phyloP scores from a whole-genome alignment of 2,329 filamentous ascomycete species.

The Aspergillus sojae region DNA sequence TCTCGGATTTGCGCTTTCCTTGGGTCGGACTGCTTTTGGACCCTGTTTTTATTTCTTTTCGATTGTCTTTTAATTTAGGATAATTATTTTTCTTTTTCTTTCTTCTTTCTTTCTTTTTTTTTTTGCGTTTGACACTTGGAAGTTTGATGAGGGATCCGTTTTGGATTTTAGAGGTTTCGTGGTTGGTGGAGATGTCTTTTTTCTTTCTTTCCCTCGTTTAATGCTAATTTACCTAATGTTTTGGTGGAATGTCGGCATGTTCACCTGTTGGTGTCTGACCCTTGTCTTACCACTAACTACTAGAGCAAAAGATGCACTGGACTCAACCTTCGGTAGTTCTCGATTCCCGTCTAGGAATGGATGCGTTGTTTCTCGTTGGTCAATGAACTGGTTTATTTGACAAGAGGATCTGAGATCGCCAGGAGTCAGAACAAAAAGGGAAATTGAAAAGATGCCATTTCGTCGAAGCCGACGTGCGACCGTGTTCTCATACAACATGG shows the following conservation, averaged over 20 bases:
- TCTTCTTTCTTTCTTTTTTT: not conserved
- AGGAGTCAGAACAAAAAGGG: conserved; percentile 22
- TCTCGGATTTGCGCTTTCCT: not conserved
- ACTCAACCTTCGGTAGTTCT: not conserved
- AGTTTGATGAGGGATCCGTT: not conserved
- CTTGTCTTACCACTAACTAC: not conserved
- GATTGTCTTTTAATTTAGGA: no score
- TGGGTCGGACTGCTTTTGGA: not conserved
- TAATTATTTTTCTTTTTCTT: not conserved
- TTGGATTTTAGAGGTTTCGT: not conserved
- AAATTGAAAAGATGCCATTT: conserved; percentile 10
- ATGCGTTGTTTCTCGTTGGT: conserved; percentile 6
- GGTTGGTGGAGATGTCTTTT: not conserved
- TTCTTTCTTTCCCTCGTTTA: not conserved
- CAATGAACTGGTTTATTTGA: conserved; percentile 7
- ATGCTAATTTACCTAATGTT: not conserved
- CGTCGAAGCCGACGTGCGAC: conserved; percentile 9
- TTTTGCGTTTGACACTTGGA: not conserved
- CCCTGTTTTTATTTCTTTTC: not conserved
- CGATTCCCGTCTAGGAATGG: not conserved
- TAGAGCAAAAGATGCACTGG: not conserved
- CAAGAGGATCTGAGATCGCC: conserved; percentile 20
- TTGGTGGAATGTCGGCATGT: not conserved
- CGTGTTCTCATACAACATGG: conserved; percentile 18
- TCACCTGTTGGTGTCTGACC: not conserved